Evolutionary conservation across 345 rosid genomes (phyloP), one percentile per base, ranked within the genome.

Genomic region (Brassica cretica): DNA sequence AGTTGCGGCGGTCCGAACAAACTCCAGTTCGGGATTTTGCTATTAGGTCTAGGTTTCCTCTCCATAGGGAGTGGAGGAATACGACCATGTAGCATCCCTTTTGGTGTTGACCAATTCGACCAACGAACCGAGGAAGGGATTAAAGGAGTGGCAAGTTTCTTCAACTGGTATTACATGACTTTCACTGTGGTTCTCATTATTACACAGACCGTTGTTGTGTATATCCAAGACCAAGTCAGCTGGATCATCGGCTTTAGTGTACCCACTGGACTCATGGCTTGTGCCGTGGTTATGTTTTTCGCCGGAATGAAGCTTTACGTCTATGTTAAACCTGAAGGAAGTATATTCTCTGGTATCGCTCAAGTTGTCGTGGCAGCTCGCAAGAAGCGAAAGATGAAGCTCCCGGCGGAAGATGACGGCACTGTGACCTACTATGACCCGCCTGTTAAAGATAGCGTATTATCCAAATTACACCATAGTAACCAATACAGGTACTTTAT

Each of bases 101-200:
- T 94, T 72, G 89, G 93, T 0, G 90, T 92, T 1, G 97, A 92
- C 64, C 97, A 94, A 70, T 92, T 94, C 72, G 94, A 94, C 73
- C 82, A 81, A 5, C 78, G 88, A 53, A 89, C 91, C 0, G 94
- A 85, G 32, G 75, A 86, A 63, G 97, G 97, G 0, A 6, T 19
- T 8, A 87, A 78, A 80, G 96, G 90, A 66, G 87, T 86, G 59
- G 88, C 56, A 9, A 92, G 94, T 78, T 94, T 86, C 81, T 92
- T 76, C 84, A 94, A 89, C 46, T 90, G 93, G 90, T 93, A 92
- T 81, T 90, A 88, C 86, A 55, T 81, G 32, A 74, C 90, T 12
- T 90, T 90, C 80, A 92, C 92, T 5, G 67, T 88, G 5, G 91
- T 90, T 21, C 25, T 88, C 1, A 25, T 90, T 72, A 71, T 94